Conservation (phyloP, 2,329 filamentous ascomycete species). For the Monosporascus sp. region DNA sequence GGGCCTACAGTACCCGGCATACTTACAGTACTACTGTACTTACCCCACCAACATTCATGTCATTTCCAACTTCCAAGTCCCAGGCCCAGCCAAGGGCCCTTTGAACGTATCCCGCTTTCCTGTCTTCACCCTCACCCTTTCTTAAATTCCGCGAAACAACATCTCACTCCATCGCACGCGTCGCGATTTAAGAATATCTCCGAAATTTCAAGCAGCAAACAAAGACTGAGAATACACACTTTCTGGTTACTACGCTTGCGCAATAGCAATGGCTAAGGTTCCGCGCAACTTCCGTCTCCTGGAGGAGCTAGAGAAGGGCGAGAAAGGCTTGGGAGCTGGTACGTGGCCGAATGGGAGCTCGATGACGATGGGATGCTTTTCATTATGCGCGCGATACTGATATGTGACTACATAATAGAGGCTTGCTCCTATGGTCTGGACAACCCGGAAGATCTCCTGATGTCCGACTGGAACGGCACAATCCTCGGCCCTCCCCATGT, state of each 20-base stretch:
- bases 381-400: not conserved
- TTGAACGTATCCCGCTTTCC: not conserved
- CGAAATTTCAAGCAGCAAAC: no score
- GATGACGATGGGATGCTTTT: not conserved
- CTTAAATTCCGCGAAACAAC: not conserved
- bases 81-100: not conserved
- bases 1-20: not conserved
- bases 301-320: slow-evolving; percentile 97
- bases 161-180: no score
- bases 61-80: not conserved
- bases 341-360: slow-evolving; percentile 19
- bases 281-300: slow-evolving; percentile 94
- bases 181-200: no score
- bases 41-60: not conserved
- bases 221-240: no score
- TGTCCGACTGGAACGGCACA: slow-evolving; percentile 98
- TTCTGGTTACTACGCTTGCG: not conserved
- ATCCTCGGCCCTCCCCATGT: slow-evolving; percentile 96
- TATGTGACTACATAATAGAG: slow-evolving; percentile 46
- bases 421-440: slow-evolving; percentile 95
- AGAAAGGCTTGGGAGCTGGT: slow-evolving; percentile 94
- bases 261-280: slow-evolving; percentile 56
- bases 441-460: slow-evolving; percentile 88
- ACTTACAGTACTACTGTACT: not conserved
- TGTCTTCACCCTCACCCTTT: not conserved